Percentiles rank a stretch among this genome's conserved stretches.
Evolutionary conservation across 352 stramenopile genomes (phyloP).

Genomic region (Peronospora destructor): DNA sequence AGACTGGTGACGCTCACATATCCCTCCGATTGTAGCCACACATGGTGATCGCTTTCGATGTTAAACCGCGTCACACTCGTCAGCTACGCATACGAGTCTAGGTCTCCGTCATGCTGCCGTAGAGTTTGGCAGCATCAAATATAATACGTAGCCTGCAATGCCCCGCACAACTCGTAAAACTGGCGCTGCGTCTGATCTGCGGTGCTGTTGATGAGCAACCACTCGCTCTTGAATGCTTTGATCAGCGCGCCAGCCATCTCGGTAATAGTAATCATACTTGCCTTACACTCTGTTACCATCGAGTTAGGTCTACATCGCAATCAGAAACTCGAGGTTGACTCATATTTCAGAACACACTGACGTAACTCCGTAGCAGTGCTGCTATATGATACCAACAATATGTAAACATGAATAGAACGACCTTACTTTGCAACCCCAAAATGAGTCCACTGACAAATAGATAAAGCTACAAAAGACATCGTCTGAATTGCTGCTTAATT

Average conservation of each 20-base stretch:
- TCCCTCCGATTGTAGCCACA: constrained; percentile 13
- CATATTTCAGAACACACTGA: constrained; percentile 37
- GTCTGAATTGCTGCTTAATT: too few species aligned
- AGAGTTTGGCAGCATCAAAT: constrained; percentile 33
- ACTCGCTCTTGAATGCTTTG: constrained; percentile 26
- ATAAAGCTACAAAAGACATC: too few species aligned
- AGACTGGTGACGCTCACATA: constrained; percentile 12
- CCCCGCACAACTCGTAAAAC: constrained; percentile 41
- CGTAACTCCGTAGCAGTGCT: too few species aligned
- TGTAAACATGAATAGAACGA: too few species aligned
- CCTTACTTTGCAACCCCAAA: too few species aligned
- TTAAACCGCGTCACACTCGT: constrained; percentile 21
- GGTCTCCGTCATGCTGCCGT: constrained; percentile 25
- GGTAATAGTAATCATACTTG: constrained; percentile 18
- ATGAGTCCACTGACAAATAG: too few species aligned
- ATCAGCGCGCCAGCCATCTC: constrained; percentile 33
- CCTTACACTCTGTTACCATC: constrained; percentile 26
- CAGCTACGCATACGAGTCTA: constrained; percentile 33
- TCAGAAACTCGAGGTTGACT: constrained; percentile 16
- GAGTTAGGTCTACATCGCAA: constrained; percentile 31
- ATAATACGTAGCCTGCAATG: constrained; percentile 41
- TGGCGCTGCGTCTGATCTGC: constrained; percentile 39
- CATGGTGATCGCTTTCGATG: constrained; percentile 23
- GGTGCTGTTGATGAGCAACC: constrained; percentile 47
- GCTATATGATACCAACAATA: too few species aligned